Base-by-base conservation (phyloP, 306 rosid genomes). In the Cotoneaster glaucophyllus region DNA sequence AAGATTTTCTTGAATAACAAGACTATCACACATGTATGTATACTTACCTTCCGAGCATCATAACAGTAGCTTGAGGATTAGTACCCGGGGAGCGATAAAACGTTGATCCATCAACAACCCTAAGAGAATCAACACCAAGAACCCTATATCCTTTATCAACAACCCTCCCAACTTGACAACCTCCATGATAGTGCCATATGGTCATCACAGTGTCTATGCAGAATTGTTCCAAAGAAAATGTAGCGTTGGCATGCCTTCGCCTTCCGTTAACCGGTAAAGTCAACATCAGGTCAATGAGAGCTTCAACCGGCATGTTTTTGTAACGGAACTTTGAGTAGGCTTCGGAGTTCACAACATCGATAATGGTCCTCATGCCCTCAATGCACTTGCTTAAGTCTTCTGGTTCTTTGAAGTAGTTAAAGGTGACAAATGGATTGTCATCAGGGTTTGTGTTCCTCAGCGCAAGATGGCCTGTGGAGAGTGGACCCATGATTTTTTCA, bases 121-220 rank as follows among this genome's bases (percentile, higher is more conserved):
- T 87, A 4, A 88, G 69, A 59, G 84, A 79, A 71, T 84, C 90
- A 25, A 90, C 90, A 48, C 97, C 94, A 45, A 79, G 43, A 61
- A 88, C 94, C 69, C 84, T 88, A 63, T 88, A 86, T 44, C 86
- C 77, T 73, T 52, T 75, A 74, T 90, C 91, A 69, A 93, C 87
- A 59, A 93, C 97, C 67, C 74, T 86, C 39, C 87, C 90, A 74
- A 72, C 26, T 82, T 80, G 94, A 39, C 96, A 90, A 5, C 96
- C 97, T 52, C 97, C 96, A 86, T 92, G 97, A 78, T 86, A 90
- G 82, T 92, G 96, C 91, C 91, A 90, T 64, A 92, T 90, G 67
- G 89, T 85, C 82, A 90, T 67, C 29, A 90, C 91, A 14, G 93
- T 93, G 82, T 93, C 96, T 25, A 74, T 84, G 82, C 96, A 93